Base-by-base conservation (phyloP, 2,329 filamentous ascomycete species). In the Ampelomyces quisqualis region DNA sequence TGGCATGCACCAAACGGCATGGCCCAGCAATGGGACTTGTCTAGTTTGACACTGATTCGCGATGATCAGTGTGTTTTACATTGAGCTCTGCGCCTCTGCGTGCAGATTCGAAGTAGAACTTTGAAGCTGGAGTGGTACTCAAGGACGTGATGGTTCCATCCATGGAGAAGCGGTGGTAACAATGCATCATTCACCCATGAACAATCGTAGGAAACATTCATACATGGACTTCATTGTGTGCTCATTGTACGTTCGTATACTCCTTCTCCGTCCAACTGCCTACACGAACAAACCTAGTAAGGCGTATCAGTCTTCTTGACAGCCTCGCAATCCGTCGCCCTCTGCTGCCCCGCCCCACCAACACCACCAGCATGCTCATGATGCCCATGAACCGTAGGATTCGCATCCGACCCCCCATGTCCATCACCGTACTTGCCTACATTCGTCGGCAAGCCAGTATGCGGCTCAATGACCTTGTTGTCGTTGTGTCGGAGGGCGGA, bases 391-490 rank as follows among this genome's bases (percentile, higher is more conserved):
- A 70, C 56, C 21, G 57, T 45, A 2, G 40, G 29, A 10, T 62
- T 64, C 1, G 55, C 68, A 49, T 72, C 70, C 1, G 62, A 69
- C 2, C 69, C 70, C 11, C 67, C 67, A 7, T 51, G 39, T 2
- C 67, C 68, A 36, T 57, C 54, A 10, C 70, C 69, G 32, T 68
- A 70, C 40, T 65, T 64, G 31, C 56, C 65, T 0, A 64, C 58
- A 34, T 73, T 68, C 67, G 70, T 69, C 5, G 68, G 68, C 1
- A 72, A 49, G 2, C 70, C 69, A 2, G 70, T 71, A 22, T 65
- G 61, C 4, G 67, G 66, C 42, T 73, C 67, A 7, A 49, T 68
- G 30, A 32, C 10, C 15, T 32, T 32, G 10, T 68, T 64, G 3
- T 51, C 53, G 31, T 29, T 36, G 29, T 55, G 39, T 13, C 51